A percentile compares a stretch with the other conserved stretches of the same genome.
These are phyloP conservation scores for Codiaeum variegatum DNA, from an alignment of 441 rosid genomes.

Conservation along the genomic window DNA sequence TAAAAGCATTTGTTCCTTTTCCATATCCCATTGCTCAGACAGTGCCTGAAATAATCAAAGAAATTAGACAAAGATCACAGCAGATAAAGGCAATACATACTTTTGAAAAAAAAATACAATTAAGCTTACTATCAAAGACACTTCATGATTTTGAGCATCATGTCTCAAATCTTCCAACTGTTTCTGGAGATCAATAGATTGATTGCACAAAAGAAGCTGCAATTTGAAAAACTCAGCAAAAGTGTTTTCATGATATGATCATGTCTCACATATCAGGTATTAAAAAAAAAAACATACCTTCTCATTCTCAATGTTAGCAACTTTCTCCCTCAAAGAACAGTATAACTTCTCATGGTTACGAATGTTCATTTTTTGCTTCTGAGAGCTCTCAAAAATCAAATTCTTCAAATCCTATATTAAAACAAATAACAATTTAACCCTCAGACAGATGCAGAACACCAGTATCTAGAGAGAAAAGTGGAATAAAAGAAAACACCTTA, in stretches of 20 bases:
- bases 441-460: constrained; percentile 4
- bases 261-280: not conserved
- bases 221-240: not conserved
- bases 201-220: constrained; percentile 48
- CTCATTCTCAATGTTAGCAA: constrained; percentile 53
- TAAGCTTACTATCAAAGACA: constrained; percentile 40
- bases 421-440: constrained; percentile 13
- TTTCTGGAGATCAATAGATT: constrained; percentile 46
- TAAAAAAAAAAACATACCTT: constrained; percentile 46
- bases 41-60: constrained; percentile 43
- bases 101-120: constrained; percentile 5
- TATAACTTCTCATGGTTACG: constrained; percentile 40
- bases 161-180: constrained; percentile 45
- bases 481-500: not conserved
- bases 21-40: constrained; percentile 48
- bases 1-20: constrained; percentile 48
- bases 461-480: not conserved
- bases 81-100: constrained; percentile 5
- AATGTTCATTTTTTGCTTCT: constrained; percentile 45
- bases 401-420: constrained; percentile 58
- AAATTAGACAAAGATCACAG: constrained; percentile 22
- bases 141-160: constrained; percentile 47
- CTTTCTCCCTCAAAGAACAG: constrained; percentile 40
- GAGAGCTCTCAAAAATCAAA: constrained; percentile 38
- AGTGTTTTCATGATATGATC: not conserved